Conservation (phyloP, 2,329 filamentous ascomycete species). For the Thielaviopsis ethacetica region DNA sequence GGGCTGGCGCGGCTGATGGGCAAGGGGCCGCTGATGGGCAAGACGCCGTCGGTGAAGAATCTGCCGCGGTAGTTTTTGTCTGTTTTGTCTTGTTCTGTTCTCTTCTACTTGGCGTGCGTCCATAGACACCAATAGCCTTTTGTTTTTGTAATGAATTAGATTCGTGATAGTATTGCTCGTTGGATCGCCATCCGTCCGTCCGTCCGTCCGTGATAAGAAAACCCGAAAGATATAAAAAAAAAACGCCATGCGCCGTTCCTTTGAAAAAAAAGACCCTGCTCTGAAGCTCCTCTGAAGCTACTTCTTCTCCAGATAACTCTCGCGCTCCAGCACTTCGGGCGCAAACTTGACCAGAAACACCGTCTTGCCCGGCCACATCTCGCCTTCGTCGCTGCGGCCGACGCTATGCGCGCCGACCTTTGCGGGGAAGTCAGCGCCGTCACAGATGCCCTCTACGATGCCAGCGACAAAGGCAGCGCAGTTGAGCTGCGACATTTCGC, state of each 20-base stretch:
- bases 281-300: too few relatives aligned
- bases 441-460: constrained; percentile 88
- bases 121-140: too few relatives aligned
- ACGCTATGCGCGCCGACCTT: constrained; percentile 80
- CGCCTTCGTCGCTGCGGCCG: constrained; percentile 38
- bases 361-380: constrained; percentile 92
- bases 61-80: constrained; percentile 14
- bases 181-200: too few relatives aligned
- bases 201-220: too few relatives aligned
- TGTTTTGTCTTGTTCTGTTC: not conserved
- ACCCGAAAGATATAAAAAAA: not conserved
- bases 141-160: not conserved
- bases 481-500: constrained; percentile 92
- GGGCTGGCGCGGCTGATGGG: constrained; percentile 56
- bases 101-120: too few relatives aligned
- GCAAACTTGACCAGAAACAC: constrained; percentile 92
- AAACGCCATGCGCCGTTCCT: not conserved
- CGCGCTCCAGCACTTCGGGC: constrained; percentile 78
- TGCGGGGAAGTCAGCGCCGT: constrained; percentile 78
- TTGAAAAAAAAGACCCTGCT: accelerated
- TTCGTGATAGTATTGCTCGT: too few relatives aligned
- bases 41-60: constrained; percentile 13
- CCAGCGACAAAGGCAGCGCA: constrained; percentile 92
- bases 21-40: constrained; percentile 31
- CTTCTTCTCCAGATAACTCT: constrained; percentile 57